A percentile compares a stretch with the other conserved stretches of the same genome.
phyloP scores from a whole-genome alignment of 345 rosid genomes.

The Pugionium dolabratum region DNA sequence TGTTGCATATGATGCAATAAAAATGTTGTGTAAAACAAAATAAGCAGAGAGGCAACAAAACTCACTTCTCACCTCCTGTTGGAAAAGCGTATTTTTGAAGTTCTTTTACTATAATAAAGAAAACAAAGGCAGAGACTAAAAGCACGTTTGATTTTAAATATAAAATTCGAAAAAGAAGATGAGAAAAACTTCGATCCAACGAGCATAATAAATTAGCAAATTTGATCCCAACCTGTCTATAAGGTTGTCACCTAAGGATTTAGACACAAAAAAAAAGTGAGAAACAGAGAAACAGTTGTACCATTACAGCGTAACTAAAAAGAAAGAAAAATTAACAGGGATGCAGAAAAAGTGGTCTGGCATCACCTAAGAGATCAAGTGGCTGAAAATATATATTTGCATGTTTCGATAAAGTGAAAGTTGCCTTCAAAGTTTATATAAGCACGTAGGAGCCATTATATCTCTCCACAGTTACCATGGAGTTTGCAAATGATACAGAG shows the following conservation, averaged over 20 bases:
- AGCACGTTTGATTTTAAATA: background rate
- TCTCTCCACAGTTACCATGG: constrained; percentile 55
- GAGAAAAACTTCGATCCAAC: background rate
- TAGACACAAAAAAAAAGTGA: background rate
- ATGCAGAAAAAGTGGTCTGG: constrained; percentile 1
- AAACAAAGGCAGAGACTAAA: background rate
- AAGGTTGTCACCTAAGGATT: constrained; percentile 5
- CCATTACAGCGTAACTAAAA: constrained; percentile 8
- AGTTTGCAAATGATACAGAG: constrained; percentile 40
- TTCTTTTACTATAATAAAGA: background rate
- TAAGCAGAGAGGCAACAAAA: constrained; percentile 8
- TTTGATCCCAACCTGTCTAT: constrained; percentile 13
- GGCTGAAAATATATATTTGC: constrained; percentile 37
- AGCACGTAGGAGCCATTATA: constrained; percentile 42
- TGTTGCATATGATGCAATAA: background rate
- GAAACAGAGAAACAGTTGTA: constrained; percentile 7
- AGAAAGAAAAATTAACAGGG: background rate
- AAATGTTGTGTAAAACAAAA: constrained; percentile 1
- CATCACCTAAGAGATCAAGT: constrained; percentile 30
- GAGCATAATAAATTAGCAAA: background rate
- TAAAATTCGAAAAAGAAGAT: background rate
- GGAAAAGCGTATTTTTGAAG: background rate
- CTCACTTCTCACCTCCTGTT: background rate
- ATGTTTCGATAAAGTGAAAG: constrained; percentile 53
- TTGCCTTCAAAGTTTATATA: constrained; percentile 17